Evolutionary conservation across 495 filamentous ascomycete genomes (phyloP).

Genomic region (Daldinia concentrica): DNA sequence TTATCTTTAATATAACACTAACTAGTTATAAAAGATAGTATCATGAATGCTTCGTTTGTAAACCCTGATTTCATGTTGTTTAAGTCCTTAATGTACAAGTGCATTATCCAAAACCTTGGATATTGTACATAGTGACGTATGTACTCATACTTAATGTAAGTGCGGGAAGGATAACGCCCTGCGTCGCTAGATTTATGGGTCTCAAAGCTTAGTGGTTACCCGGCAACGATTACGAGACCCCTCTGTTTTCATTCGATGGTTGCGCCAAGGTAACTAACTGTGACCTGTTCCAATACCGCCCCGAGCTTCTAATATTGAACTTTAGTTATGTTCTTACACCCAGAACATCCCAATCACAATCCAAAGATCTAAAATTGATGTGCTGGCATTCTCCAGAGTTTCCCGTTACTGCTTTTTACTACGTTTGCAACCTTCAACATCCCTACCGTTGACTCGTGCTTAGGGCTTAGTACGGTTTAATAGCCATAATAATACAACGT

Average conservation of each 20-base stretch:
- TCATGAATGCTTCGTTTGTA: background rate
- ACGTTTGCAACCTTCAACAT: conserved; percentile 15
- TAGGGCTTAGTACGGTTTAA: conserved; percentile 29
- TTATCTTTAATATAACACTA: background rate
- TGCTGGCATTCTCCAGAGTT: conserved; percentile 38
- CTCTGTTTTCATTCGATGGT: conserved; percentile 43
- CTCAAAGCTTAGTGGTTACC: conserved; percentile 25
- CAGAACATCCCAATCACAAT: conserved; percentile 37
- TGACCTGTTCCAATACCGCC: conserved; percentile 32
- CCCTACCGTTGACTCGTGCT: conserved; percentile 9
- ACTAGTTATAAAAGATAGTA: background rate
- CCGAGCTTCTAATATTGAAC: conserved; percentile 34
- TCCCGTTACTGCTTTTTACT: conserved; percentile 10
- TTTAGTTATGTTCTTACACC: conserved; percentile 9
- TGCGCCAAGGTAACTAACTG: conserved; percentile 28
- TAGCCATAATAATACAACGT: conserved; percentile 38
- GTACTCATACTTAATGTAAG: conserved; percentile 3
- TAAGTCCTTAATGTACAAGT: background rate
- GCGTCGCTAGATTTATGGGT: conserved; percentile 22
- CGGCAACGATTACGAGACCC: conserved; percentile 38
- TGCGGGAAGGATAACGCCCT: conserved; percentile 19
- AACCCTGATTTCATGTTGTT: background rate
- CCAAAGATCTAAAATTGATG: conserved; percentile 39
- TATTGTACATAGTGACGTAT: conserved; percentile 3
- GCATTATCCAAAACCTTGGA: background rate